Evolutionary conservation across 108 stramenopile species (phyloP).

Genomic region (Bacterosira constricta): DNA sequence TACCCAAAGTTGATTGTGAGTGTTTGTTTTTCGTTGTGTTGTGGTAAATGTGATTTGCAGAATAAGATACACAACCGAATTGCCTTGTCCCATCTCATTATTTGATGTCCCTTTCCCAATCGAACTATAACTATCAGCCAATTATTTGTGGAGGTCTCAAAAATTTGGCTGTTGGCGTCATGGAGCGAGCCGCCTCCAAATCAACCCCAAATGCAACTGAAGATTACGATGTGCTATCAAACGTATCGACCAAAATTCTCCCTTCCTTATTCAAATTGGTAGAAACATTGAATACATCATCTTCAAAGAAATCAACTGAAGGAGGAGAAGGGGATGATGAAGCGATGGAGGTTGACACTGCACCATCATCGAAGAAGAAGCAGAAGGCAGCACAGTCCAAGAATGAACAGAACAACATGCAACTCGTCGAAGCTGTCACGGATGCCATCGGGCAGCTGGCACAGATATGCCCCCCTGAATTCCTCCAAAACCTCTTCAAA

Average conservation of each 20-base stretch:
- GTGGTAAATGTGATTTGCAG: no score
- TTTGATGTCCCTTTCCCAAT: no score
- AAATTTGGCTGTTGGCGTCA: constrained; percentile 49
- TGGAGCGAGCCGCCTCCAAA: constrained; percentile 23
- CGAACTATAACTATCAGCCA: no score
- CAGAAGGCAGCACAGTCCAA: constrained; percentile 13
- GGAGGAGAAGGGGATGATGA: no score
- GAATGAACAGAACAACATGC: constrained; percentile 38
- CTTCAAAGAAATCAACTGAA: constrained; percentile 14
- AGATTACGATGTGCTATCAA: constrained; percentile 45
- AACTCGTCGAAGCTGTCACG: constrained; percentile 56
- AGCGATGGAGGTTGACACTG: constrained; percentile 44
- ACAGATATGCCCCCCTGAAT: constrained; percentile 56
- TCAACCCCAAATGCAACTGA: constrained; percentile 26
- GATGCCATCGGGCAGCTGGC: constrained; percentile 71
- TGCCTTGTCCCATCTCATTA: no score
- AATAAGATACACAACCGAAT: no score
- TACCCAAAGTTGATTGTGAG: constrained; percentile 83
- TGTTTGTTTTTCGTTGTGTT: not conserved
- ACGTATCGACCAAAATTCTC: constrained; percentile 59
- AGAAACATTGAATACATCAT: constrained; percentile 52
- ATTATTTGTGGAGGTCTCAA: constrained; percentile 62
- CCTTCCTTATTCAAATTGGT: constrained; percentile 73
- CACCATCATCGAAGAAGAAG: constrained; percentile 17
- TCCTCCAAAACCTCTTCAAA: constrained; percentile 73